Conservation (phyloP, 805 yeast species). For the Candida namnaoensis region DNA sequence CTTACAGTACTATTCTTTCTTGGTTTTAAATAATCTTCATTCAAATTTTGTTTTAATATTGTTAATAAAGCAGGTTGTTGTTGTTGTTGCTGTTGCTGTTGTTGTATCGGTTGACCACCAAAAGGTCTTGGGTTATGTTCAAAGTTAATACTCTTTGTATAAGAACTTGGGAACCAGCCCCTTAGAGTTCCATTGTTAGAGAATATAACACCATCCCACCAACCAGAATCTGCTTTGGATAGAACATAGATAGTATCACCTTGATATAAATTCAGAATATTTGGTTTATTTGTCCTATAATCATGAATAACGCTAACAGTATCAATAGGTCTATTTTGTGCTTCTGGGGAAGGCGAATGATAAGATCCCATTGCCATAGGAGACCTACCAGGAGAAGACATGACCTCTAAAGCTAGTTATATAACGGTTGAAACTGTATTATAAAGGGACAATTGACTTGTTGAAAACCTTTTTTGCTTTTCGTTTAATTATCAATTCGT, state of each 20-base stretch:
- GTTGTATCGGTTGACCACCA: slow-evolving; percentile 6
- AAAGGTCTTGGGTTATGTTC: background rate
- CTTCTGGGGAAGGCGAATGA: background rate
- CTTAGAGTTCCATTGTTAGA: slow-evolving; percentile 28
- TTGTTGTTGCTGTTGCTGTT: slow-evolving; percentile 25
- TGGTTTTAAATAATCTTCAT: slow-evolving; percentile 17
- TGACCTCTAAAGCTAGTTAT: too few species aligned
- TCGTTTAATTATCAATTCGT: too few species aligned
- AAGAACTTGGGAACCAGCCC: slow-evolving; percentile 83
- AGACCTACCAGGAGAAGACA: background rate
- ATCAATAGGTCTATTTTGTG: slow-evolving; percentile 30
- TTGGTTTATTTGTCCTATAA: slow-evolving; percentile 42
- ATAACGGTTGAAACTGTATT: too few species aligned
- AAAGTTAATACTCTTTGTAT: slow-evolving; percentile 30
- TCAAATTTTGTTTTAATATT: slow-evolving; percentile 14
- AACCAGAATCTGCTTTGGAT: slow-evolving; percentile 53
- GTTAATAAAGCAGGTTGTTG: slow-evolving; percentile 10
- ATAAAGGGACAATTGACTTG: too few species aligned
- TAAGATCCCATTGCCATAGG: background rate
- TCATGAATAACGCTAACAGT: slow-evolving; percentile 53
- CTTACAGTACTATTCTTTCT: slow-evolving; percentile 42
- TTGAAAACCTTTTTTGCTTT: too few species aligned
- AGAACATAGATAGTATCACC: slow-evolving; percentile 70
- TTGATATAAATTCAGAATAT: slow-evolving; percentile 41
- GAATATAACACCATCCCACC: slow-evolving; percentile 78